Evolutionary conservation across 108 stramenopile genomes (phyloP).

Genomic region (Cyclotella choctawhatcheeana): DNA sequence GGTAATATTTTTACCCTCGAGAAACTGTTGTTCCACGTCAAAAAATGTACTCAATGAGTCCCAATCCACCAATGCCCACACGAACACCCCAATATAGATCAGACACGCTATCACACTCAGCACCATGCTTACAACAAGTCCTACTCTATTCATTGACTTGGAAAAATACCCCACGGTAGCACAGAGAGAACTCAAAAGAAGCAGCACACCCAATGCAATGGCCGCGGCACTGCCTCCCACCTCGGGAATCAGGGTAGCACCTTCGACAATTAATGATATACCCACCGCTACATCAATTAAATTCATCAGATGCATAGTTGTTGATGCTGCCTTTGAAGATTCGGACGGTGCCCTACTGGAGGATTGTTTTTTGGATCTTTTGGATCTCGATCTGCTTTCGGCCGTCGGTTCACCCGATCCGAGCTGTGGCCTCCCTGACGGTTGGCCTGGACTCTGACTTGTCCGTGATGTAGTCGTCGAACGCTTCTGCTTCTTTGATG

Average conservation of each 20-base stretch:
- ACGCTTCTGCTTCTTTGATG: constrained; percentile 17
- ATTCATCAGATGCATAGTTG: constrained; percentile 12
- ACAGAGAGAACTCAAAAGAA: constrained; percentile 24
- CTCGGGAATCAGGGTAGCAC: constrained; percentile 27
- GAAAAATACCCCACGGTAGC: constrained; percentile 44
- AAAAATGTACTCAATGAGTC: constrained; percentile 28
- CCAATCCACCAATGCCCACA: constrained; percentile 28
- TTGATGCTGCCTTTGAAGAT: not conserved
- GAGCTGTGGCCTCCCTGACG: not conserved
- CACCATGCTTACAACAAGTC: constrained; percentile 28
- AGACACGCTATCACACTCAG: constrained; percentile 18
- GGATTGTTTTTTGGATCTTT: not conserved
- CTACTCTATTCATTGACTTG: constrained; percentile 16
- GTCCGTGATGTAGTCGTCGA: not conserved
- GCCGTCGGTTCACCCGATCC: not conserved
- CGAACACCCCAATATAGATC: constrained; percentile 24
- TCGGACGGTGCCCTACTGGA: not conserved
- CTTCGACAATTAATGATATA: constrained; percentile 28
- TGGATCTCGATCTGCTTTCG: not conserved
- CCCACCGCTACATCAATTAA: constrained; percentile 27
- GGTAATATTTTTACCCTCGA: constrained; percentile 21
- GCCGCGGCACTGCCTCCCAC: constrained; percentile 13
- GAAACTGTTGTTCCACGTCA: constrained; percentile 22
- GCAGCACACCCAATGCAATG: constrained; percentile 30
- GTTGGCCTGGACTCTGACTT: constrained; percentile 17